Conservation (phyloP, 2,329 filamentous ascomycete genomes). For the Arthroderma uncinatum region DNA sequence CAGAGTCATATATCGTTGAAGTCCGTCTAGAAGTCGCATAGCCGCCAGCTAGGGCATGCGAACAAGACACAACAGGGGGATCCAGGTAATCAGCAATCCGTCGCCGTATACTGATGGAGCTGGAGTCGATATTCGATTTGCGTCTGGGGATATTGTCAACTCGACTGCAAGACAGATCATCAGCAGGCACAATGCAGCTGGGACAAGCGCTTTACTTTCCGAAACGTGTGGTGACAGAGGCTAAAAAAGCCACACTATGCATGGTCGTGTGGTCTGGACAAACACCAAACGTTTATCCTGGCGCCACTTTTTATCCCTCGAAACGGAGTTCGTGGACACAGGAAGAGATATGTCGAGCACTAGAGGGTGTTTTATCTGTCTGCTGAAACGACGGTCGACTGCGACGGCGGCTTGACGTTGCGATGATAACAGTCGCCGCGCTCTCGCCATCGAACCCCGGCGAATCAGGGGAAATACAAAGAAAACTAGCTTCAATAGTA, state of each 20-base stretch:
- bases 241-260: conserved; percentile 2
- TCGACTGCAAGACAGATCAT: conserved; percentile 1
- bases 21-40: neutral
- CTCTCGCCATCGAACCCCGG: neutral
- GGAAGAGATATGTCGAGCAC: too few relatives aligned
- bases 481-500: neutral
- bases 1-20: neutral
- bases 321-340: too few relatives aligned
- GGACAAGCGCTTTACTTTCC: neutral
- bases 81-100: neutral
- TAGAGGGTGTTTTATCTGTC: too few relatives aligned
- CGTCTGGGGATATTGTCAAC: conserved; percentile 1
- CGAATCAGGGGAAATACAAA: neutral
- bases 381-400: too few relatives aligned
- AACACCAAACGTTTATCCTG: neutral
- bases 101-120: too few relatives aligned
- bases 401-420: neutral
- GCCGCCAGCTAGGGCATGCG: neutral
- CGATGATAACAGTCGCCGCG: neutral
- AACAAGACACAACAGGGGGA: neutral
- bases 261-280: neutral
- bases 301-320: too few relatives aligned
- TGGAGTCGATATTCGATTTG: neutral
- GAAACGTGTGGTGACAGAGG: neutral
- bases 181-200: neutral